phyloP scores from a whole-genome alignment of 2,329 filamentous ascomycete genomes.

The Penicillium sp. region DNA sequence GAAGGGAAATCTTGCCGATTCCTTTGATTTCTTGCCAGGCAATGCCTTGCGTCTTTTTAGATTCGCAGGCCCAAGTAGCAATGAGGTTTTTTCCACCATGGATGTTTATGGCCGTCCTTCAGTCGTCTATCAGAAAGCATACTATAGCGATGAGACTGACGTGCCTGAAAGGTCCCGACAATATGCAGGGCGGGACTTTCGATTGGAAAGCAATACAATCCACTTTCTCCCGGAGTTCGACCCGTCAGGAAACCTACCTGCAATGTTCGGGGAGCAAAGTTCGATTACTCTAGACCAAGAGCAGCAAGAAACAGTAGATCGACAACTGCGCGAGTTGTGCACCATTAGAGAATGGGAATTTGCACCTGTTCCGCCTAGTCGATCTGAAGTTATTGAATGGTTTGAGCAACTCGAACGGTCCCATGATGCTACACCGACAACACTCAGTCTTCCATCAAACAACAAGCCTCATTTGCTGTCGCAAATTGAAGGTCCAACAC shows the following conservation, averaged over 20 bases:
- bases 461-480: conserved; percentile 56
- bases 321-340: conserved; percentile 58
- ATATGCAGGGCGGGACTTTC: conserved; percentile 86
- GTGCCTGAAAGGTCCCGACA: conserved; percentile 75
- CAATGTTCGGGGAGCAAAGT: conserved; percentile 57
- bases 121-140: conserved; percentile 80
- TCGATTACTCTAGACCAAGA: conserved; percentile 52
- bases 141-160: conserved; percentile 81
- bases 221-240: conserved; percentile 82
- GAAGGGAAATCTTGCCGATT: conserved; percentile 24
- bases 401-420: conserved; percentile 44
- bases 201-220: conserved; percentile 70
- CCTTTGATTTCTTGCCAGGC: conserved; percentile 30
- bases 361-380: conserved; percentile 67
- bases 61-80: conserved; percentile 29
- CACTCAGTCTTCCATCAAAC: conserved; percentile 14
- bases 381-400: conserved; percentile 70
- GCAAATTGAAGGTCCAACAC: conserved; percentile 87
- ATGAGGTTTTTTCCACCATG: conserved; percentile 59
- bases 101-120: conserved; percentile 59
- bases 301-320: conserved; percentile 54
- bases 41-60: conserved; percentile 27
- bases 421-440: conserved; percentile 1
- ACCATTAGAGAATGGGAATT: conserved; percentile 76
- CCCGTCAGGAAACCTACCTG: conserved; percentile 57